Evolutionary conservation across 179 eudicot genomes (phyloP).

Genomic region (Beta corolliflora): DNA sequence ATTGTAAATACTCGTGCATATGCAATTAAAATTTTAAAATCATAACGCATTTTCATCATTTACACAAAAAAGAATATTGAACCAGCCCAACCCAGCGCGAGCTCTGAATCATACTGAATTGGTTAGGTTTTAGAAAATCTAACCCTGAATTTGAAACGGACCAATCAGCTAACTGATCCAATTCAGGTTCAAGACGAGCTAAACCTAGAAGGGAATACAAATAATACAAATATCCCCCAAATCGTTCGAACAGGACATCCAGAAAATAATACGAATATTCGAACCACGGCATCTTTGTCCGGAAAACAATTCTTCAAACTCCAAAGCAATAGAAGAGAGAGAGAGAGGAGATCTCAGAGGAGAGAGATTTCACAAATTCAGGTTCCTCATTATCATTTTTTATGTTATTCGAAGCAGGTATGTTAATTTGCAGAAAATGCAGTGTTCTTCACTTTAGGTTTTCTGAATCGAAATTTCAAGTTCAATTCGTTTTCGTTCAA

Average conservation of each 20-base stretch:
- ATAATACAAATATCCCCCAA: neutral
- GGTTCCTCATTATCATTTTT: neutral
- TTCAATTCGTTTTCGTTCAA: neutral
- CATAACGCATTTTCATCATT: no score
- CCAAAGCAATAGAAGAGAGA: neutral
- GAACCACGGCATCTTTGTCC: neutral
- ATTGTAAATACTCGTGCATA: no score
- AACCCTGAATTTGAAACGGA: no score
- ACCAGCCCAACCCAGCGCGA: no score
- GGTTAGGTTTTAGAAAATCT: no score
- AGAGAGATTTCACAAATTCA: neutral
- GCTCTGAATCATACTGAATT: no score
- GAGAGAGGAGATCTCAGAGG: neutral
- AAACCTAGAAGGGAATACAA: no score
- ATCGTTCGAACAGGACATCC: neutral
- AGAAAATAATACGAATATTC: slow-evolving; percentile 32
- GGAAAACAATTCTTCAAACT: neutral
- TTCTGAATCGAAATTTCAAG: neutral
- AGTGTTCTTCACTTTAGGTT: neutral
- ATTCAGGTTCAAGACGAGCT: no score
- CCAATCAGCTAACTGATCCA: no score
- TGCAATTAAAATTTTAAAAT: no score
- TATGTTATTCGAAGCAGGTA: slow-evolving; percentile 29
- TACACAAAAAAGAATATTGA: no score
- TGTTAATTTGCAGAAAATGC: neutral